Base-by-base conservation (phyloP, 768 basidiomycete species). In the Heimioporus sp. region DNA sequence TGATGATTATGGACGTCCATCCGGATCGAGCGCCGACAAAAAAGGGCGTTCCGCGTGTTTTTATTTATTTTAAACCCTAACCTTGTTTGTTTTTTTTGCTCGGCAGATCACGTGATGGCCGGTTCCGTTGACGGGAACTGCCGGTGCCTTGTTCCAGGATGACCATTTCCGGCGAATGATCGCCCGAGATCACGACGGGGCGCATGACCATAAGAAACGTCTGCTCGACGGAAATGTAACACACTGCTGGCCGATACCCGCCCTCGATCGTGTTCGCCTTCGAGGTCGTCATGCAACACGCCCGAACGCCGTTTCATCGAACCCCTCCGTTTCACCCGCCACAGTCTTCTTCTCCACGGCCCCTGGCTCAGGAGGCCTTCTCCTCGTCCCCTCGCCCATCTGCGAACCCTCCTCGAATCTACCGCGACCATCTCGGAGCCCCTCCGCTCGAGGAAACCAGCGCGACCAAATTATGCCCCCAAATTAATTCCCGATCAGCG, bases 41-140 rank as follows among this genome's bases (percentile, higher is more conserved):
- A 24, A 20, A 43, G 19, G 11, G 15, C 37, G 10, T 39, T 28
- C 24, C 24, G 24, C 24, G 31, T 19, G 13, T 40, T 58, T 63
- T 53, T 56, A 60, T 63, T 65, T 65, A 65, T 59, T 51, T 38
- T 37, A 42, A 65, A 63, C 62, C 62, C 62, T 63, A 65, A 63
- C 62, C 61, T 40, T 46, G 19, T 50, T 30, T 17, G 5, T 41
- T 41, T 41, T 40, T 41, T 43, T 43, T 43, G 16, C n/a, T 38
- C 42, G 8, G 5, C 11, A 31, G 6, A 32, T 59, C 61, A 63
- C 63, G 61, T 63, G 63, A 58, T 6, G 5, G 5, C 24, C 61
- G 62, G 61, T 31, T n/a, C 48, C 48, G 48, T 48, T 11, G 7
- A n/a, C 30, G 43, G 39, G 7, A 7, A 11, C 6, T 40, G n/a